Evolutionary conservation across 23 red algal species (phyloP).

Genomic region (Cyanidioschyzon merolae): DNA sequence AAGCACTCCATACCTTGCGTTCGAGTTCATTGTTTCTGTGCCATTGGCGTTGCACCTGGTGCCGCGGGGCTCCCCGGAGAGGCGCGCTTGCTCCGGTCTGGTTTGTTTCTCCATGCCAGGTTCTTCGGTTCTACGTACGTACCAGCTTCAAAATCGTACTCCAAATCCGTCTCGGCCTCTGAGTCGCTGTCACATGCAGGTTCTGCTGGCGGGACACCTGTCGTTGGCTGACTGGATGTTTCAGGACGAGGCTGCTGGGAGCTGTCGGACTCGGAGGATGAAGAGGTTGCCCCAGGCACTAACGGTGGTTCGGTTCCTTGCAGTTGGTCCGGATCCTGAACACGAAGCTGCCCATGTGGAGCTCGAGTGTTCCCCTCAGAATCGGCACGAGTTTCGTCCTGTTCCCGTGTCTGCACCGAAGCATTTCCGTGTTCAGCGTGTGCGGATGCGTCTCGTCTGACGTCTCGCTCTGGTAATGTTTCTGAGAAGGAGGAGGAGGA

Average conservation of each 20-base stretch:
- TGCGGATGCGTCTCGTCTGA: no score
- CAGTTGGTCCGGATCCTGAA: neutral
- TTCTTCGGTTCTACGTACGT: neutral
- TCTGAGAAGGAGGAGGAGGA: neutral
- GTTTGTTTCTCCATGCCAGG: neutral
- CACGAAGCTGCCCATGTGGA: no score
- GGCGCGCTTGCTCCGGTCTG: no score
- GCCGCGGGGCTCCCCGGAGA: no score
- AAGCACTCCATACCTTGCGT: no score
- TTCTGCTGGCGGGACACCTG: neutral
- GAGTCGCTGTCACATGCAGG: neutral
- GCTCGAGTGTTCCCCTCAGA: neutral
- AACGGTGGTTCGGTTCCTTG: neutral
- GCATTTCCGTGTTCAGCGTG: neutral
- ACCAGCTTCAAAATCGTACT: slow-evolving; percentile 13
- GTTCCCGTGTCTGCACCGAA: neutral
- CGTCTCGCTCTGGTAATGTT: no score
- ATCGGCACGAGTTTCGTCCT: neutral
- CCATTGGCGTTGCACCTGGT: no score
- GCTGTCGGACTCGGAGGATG: neutral
- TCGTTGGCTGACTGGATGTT: neutral
- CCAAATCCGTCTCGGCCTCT: neutral
- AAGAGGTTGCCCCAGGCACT: neutral
- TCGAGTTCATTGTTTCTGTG: no score
- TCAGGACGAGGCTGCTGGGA: neutral